Evolutionary conservation across 768 basidiomycete species (phyloP).

Genomic region (Auricularia sp.): DNA sequence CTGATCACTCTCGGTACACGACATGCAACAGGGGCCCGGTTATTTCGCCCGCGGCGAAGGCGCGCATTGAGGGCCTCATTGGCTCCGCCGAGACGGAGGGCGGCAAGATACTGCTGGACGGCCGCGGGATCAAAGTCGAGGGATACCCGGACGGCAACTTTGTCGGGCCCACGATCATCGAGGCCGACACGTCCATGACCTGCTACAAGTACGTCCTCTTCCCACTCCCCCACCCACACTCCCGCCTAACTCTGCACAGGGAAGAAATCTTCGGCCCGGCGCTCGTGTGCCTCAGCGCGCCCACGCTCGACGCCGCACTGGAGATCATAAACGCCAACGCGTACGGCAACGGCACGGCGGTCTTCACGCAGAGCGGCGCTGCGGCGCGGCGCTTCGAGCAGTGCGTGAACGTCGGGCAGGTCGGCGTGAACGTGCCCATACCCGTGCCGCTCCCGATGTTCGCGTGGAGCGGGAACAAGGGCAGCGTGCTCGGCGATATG

Average conservation of each 20-base stretch:
- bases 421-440: constrained; percentile 89
- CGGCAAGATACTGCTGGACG: constrained; percentile 80
- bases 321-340: constrained; percentile 80
- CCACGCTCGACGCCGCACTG: constrained; percentile 84
- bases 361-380: constrained; percentile 94
- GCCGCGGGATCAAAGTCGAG: constrained; percentile 56
- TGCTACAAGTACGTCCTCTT: constrained; percentile 65
- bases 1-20: not conserved
- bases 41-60: constrained; percentile 65
- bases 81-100: constrained; percentile 50
- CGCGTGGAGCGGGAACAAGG: constrained; percentile 93
- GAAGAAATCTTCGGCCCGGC: constrained; percentile 96
- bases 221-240: not conserved
- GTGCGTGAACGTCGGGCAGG: constrained; percentile 80
- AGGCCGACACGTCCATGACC: constrained; percentile 72
- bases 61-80: constrained; percentile 66
- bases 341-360: constrained; percentile 91
- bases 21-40: constrained; percentile 29
- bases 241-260: constrained; percentile 29
- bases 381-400: constrained; percentile 90
- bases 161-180: constrained; percentile 84
- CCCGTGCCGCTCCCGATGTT: constrained; percentile 92
- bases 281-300: constrained; percentile 63
- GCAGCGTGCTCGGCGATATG: constrained; percentile 77
- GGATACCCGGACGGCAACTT: constrained; percentile 87